Percentiles rank a stretch among this genome's conserved stretches.
Evolutionary conservation across 306 rosid species (phyloP).

Genomic region (Cucurbita pepo): DNA sequence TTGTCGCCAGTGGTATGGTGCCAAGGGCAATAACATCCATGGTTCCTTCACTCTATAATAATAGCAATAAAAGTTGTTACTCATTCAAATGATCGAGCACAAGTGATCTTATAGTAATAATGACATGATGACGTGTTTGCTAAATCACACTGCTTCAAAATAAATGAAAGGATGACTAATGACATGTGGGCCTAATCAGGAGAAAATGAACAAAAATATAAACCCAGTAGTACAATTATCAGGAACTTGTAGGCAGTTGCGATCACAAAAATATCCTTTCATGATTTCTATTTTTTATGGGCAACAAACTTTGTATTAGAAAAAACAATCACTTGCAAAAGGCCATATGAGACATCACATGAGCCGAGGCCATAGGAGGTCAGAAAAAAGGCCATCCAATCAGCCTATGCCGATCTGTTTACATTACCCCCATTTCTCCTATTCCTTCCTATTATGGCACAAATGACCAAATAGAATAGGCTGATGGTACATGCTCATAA

Average conservation of each 20-base stretch:
- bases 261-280: neutral
- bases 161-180: neutral
- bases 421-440: neutral
- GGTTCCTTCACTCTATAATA: conserved; percentile 73
- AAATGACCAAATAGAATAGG: neutral
- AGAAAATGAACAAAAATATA: neutral
- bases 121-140: neutral
- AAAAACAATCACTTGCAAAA: neutral
- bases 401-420: neutral
- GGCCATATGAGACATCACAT: neutral
- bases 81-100: neutral
- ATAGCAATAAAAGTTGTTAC: conserved; percentile 6
- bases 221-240: neutral
- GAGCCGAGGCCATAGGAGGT: neutral
- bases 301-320: neutral
- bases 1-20: conserved; percentile 73
- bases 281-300: neutral
- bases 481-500: neutral
- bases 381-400: neutral
- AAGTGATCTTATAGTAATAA: neutral
- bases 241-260: neutral
- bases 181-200: neutral
- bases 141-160: neutral
- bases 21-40: conserved; percentile 68
- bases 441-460: neutral